Evolutionary conservation across 352 stramenopile genomes (phyloP).

Genomic region (Pythium rishiriense): DNA sequence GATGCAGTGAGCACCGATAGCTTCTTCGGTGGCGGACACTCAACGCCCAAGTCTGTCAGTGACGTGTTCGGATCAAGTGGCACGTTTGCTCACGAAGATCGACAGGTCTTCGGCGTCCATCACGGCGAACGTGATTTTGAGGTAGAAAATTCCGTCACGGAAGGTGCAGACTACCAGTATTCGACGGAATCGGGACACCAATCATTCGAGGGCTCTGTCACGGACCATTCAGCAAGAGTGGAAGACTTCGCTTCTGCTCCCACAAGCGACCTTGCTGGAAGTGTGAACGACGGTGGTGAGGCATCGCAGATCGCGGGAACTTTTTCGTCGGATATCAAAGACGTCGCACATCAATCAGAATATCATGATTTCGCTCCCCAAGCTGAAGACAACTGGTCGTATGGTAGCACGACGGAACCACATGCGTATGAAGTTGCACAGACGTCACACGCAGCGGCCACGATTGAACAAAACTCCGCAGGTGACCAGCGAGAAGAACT

Average conservation of each 20-base stretch:
- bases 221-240: neutral
- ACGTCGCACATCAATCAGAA: neutral
- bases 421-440: neutral
- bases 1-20: constrained; percentile 23
- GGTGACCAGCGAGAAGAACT: neutral
- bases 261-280: neutral
- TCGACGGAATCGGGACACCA: neutral
- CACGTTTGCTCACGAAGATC: neutral
- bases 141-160: neutral
- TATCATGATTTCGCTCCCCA: neutral
- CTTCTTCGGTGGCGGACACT: constrained; percentile 18
- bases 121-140: neutral
- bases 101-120: neutral
- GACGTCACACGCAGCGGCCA: neutral
- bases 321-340: neutral
- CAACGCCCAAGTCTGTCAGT: neutral
- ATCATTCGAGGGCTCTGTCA: neutral
- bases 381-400: neutral
- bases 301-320: neutral
- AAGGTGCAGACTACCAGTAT: neutral
- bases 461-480: neutral
- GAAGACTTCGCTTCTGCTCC: neutral
- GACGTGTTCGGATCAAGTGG: constrained; percentile 22
- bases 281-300: neutral
- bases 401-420: neutral